Conservation (phyloP, 2,329 filamentous ascomycete genomes). For the Stagonosporopsis vannaccii region DNA sequence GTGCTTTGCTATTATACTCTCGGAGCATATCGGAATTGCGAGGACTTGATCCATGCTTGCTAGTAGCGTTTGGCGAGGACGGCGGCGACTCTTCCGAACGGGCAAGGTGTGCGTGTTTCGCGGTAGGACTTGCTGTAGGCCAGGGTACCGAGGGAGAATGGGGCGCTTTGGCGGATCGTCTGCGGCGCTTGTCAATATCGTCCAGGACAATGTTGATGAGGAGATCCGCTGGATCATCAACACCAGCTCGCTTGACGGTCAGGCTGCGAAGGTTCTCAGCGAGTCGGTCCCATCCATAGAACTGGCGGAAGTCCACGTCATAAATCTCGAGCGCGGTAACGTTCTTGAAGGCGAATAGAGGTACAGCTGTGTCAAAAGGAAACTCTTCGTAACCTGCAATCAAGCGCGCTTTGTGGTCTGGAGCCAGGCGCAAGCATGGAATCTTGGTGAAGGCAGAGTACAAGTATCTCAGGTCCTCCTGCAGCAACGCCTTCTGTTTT, state of each 20-base stretch:
- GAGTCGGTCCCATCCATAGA: slow-evolving; percentile 95
- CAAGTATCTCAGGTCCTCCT: slow-evolving; percentile 90
- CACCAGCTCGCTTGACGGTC: slow-evolving; percentile 82
- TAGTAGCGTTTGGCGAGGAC: slow-evolving; percentile 45
- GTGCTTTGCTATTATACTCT: slow-evolving; percentile 60
- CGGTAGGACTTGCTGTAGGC: slow-evolving; percentile 67
- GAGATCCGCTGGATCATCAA: slow-evolving; percentile 90
- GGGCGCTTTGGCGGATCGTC: slow-evolving; percentile 85
- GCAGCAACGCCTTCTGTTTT: slow-evolving; percentile 83
- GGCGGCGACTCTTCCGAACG: slow-evolving; percentile 72
- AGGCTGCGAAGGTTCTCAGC: slow-evolving; percentile 91
- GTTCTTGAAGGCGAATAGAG: slow-evolving; percentile 97
- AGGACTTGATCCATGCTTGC: slow-evolving; percentile 59
- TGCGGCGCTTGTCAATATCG: slow-evolving; percentile 90
- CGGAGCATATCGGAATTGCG: slow-evolving; percentile 59
- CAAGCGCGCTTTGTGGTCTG: slow-evolving; percentile 89
- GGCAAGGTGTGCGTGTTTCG: slow-evolving; percentile 70
- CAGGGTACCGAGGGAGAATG: slow-evolving; percentile 79
- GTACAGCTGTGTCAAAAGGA: slow-evolving; percentile 95
- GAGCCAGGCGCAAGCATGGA: slow-evolving; percentile 84
- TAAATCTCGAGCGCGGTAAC: slow-evolving; percentile 91
- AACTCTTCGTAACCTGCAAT: slow-evolving; percentile 97
- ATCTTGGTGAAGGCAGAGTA: slow-evolving; percentile 99
- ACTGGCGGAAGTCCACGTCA: slow-evolving; percentile 95
- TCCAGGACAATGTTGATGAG: slow-evolving; percentile 93